These are phyloP conservation scores for Hylodesmum podocarpum DNA, from an alignment of 306 rosid genomes.

Conservation along the genomic window DNA sequence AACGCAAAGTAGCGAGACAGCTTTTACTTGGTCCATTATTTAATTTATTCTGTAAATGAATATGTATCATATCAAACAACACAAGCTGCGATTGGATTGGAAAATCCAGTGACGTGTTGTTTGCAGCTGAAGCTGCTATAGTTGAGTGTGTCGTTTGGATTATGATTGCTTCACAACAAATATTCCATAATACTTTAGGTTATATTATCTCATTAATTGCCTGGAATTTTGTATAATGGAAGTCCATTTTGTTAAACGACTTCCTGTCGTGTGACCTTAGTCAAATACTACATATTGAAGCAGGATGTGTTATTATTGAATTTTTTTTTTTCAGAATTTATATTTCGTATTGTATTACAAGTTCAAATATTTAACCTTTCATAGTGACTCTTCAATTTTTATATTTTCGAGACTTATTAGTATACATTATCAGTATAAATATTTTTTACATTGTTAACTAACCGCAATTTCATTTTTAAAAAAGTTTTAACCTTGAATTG, in stretches of 20 bases:
- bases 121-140: constrained; percentile 5
- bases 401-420: too few relatives aligned
- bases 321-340: background rate
- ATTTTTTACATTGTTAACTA: too few relatives aligned
- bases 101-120: constrained; percentile 1
- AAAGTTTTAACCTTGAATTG: too few relatives aligned
- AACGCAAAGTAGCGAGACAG: constrained; percentile 10
- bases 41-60: constrained; percentile 37
- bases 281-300: background rate
- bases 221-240: constrained; percentile 24
- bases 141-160: constrained; percentile 8
- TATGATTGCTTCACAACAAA: constrained; percentile 14
- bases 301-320: background rate
- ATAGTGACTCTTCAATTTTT: background rate
- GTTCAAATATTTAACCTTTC: background rate
- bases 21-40: constrained; percentile 23
- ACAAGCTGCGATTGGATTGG: constrained; percentile 11
- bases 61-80: constrained; percentile 13
- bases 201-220: background rate
- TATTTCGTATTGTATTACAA: background rate
- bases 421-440: too few relatives aligned
- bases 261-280: background rate
- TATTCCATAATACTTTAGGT: background rate
- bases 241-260: constrained; percentile 8
- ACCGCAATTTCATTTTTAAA: too few relatives aligned